These are phyloP conservation scores for Colletotrichum zoysiae DNA, from an alignment of 2,329 filamentous ascomycete genomes.

Conservation along the genomic window DNA sequence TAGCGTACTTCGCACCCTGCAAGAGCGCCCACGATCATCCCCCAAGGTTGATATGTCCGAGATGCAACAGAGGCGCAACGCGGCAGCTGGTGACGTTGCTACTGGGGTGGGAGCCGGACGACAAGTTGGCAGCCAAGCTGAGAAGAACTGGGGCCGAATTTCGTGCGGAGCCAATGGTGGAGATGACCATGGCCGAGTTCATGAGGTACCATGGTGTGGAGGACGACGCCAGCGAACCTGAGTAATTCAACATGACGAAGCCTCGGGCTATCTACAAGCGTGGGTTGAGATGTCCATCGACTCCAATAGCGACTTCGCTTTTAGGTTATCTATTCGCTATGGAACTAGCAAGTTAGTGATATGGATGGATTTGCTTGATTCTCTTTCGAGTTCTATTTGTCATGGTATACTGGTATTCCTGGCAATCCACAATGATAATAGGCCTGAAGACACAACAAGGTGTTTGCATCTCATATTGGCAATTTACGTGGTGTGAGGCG, in stretches of 20 bases:
- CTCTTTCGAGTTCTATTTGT: not conserved
- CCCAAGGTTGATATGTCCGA: not conserved
- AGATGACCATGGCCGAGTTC: conserved; percentile 1
- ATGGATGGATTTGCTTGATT: not conserved
- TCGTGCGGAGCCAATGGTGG: conserved; percentile 3
- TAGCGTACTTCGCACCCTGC: conserved; percentile 5
- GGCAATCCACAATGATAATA: not conserved
- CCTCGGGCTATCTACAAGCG: not conserved
- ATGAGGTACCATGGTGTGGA: not conserved
- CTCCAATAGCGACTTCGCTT: not conserved
- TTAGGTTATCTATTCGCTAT: not conserved
- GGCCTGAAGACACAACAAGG: not conserved
- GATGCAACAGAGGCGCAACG: not conserved
- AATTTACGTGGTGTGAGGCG: not conserved
- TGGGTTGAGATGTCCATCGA: not conserved
- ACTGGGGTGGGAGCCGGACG: conserved; percentile 5
- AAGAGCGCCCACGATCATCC: not conserved
- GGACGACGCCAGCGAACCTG: not conserved
- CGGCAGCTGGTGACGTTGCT: conserved; percentile 5
- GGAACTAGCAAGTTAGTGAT: not conserved
- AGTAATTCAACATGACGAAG: not conserved
- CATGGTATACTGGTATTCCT: not conserved
- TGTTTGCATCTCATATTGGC: not conserved
- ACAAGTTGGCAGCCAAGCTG: not conserved
- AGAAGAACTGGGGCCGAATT: not conserved